Base-by-base conservation (phyloP, 768 basidiomycete species). In the Boletus rufocinnamomeus region DNA sequence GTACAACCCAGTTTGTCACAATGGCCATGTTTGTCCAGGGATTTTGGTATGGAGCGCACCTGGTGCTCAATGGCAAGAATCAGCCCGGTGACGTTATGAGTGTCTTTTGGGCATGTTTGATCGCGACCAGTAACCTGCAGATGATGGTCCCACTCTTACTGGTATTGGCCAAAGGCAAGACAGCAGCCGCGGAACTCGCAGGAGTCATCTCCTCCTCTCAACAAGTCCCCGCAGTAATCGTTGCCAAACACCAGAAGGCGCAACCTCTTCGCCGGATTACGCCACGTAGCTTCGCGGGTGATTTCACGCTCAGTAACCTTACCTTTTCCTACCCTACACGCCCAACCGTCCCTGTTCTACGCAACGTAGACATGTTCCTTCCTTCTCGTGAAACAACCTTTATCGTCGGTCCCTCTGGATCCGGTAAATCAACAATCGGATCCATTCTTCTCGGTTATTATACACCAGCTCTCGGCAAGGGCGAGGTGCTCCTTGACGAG, bases 21-120 rank as follows among this genome's bases (percentile, higher is more conserved):
- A 87, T 95, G 81, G 83, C 83, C 28, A 95, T 97, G 86, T 99
- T 98, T 74, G 93, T 98, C 9, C 89, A 94, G 67, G 95, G 88
- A 0, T 98, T 98, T 75, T 98, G 96, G 95, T 98, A 88, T 67
- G 96, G 95, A 14, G 82, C 89, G 3, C 87, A 89, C 68, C 82
- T 97, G 52, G 93, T 99, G n/a, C 75, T 85, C n/a, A 80, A 87
- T 14, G 90, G 89, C 17, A 84, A 79, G 60, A 80, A 84, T 53
- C 75, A 75, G 4, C 76, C 89, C 0, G 93, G 93, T 1, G 83
- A 88, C 37, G 90, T 98, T 61, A 95, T 95, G 88, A 87, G 90
- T n/a, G 93, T 95, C 52, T 99, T 98, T 72, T 98, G 96, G 95
- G 95, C 96, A 0, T 95, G 93, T 70, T 78, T 98, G 23, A 90